These are phyloP conservation scores for Aspergillus funiculosus DNA, from an alignment of 495 filamentous ascomycete genomes.

Conservation along the genomic window DNA sequence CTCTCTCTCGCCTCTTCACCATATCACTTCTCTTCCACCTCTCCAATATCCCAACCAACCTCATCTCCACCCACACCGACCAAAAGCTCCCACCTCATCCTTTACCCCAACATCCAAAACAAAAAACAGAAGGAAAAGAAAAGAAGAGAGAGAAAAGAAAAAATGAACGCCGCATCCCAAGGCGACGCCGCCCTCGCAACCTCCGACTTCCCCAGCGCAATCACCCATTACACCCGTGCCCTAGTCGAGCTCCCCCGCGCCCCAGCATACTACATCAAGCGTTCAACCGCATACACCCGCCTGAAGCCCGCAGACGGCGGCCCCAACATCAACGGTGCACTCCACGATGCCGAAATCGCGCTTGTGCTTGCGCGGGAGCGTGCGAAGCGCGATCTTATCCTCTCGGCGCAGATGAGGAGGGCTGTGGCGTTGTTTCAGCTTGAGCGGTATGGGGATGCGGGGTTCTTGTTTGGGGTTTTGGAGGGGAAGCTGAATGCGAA, in stretches of 20 bases:
- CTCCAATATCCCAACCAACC: too few species aligned
- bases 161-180: conserved; percentile 56
- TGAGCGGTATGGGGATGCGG: conserved; percentile 69
- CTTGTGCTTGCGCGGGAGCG: conserved; percentile 63
- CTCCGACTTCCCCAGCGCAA: conserved; percentile 59
- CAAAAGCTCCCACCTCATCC: background rate
- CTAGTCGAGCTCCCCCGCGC: conserved; percentile 59
- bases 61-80: too few species aligned
- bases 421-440: conserved; percentile 67
- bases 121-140: background rate
- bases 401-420: conserved; percentile 73
- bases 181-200: conserved; percentile 60
- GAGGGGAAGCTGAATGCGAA: conserved; percentile 43
- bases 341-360: conserved; percentile 76
- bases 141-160: background rate
- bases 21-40: background rate
- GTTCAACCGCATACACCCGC: conserved; percentile 76
- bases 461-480: conserved; percentile 62
- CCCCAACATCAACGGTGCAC: conserved; percentile 50
- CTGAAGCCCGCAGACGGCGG: conserved; percentile 43
- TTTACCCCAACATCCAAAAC: background rate
- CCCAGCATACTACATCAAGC: conserved; percentile 79
- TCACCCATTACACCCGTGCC: conserved; percentile 71
- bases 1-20: too few species aligned
- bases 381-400: conserved; percentile 73